These are phyloP conservation scores for Crepidotus variabilis DNA, from an alignment of 768 basidiomycete genomes.

Conservation along the genomic window DNA sequence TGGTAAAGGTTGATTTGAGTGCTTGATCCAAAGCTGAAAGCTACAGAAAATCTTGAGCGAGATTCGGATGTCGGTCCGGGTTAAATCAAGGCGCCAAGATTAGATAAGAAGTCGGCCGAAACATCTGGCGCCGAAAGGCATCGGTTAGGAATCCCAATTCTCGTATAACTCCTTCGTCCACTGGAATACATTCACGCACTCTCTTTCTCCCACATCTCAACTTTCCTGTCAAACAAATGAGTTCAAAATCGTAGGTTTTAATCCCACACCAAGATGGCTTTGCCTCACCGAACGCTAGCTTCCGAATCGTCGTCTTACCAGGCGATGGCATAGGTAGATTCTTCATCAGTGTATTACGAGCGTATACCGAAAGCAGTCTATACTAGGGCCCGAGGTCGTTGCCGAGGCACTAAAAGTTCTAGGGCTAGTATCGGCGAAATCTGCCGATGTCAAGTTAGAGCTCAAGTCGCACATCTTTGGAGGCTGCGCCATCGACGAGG, in stretches of 20 bases:
- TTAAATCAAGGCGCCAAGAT: constrained; percentile 5
- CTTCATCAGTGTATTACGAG: background rate
- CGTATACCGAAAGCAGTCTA: constrained; percentile 3
- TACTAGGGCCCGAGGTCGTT: constrained; percentile 83
- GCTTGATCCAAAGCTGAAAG: too few species aligned
- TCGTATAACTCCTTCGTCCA: background rate
- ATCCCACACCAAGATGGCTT: constrained; percentile 31
- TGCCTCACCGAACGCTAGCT: constrained; percentile 40
- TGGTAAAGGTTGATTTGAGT: too few species aligned
- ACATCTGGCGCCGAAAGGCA: background rate
- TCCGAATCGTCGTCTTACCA: constrained; percentile 84
- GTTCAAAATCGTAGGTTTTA: constrained; percentile 1
- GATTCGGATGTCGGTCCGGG: background rate
- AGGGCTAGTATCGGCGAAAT: constrained; percentile 59
- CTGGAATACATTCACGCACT: background rate
- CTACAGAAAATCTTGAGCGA: background rate
- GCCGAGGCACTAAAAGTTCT: constrained; percentile 83
- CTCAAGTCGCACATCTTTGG: constrained; percentile 83
- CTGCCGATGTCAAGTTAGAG: constrained; percentile 63
- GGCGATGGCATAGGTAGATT: constrained; percentile 93
- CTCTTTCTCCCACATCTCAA: constrained; percentile 3
- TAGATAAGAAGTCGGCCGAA: constrained; percentile 24
- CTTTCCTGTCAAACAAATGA: background rate
- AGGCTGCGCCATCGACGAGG: constrained; percentile 87
- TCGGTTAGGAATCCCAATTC: background rate